Percentiles rank a stretch among this genome's conserved stretches.
These are phyloP conservation scores for Talaromyces rugulosus DNA, from an alignment of 2,329 filamentous ascomycete genomes.

Conservation along the genomic window DNA sequence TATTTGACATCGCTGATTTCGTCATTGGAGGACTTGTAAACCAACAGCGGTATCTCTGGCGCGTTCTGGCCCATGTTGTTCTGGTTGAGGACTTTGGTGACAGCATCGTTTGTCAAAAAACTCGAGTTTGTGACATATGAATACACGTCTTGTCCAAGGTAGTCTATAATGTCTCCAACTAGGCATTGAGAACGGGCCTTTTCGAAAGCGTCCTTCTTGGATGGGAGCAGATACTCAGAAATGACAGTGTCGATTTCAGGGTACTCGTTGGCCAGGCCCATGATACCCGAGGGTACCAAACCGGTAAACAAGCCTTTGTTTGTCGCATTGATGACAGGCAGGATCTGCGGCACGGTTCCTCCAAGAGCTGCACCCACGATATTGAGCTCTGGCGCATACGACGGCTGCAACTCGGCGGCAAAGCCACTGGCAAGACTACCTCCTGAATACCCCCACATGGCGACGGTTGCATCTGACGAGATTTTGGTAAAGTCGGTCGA, in stretches of 20 bases:
- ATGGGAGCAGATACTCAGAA: constrained; percentile 14
- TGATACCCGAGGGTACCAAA: constrained; percentile 29
- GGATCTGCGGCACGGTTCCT: constrained; percentile 43
- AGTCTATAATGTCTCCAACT: constrained; percentile 16
- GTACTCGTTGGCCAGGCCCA: constrained; percentile 24
- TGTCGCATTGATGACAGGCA: constrained; percentile 30
- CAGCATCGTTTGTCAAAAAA: constrained; percentile 14
- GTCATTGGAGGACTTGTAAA: constrained; percentile 50
- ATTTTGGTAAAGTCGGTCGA: constrained; percentile 26
- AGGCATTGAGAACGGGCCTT: constrained; percentile 20
- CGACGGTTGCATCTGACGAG: constrained; percentile 27
- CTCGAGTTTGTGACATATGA: constrained; percentile 17
- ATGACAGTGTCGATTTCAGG: constrained; percentile 17
- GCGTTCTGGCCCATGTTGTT: constrained; percentile 33
- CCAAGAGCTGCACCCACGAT: constrained; percentile 49
- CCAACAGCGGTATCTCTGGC: constrained; percentile 46
- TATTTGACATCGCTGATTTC: constrained; percentile 42
- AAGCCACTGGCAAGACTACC: constrained; percentile 48
- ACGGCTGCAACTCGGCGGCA: constrained; percentile 46
- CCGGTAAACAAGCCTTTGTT: constrained; percentile 31
- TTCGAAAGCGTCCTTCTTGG: constrained; percentile 18
- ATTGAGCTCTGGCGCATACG: constrained; percentile 48
- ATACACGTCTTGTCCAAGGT: constrained; percentile 19
- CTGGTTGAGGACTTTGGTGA: constrained; percentile 16
- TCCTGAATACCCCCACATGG: constrained; percentile 56